Evolutionary conservation across 148 eudicot genomes (phyloP).

Genomic region (Silene latifolia): DNA sequence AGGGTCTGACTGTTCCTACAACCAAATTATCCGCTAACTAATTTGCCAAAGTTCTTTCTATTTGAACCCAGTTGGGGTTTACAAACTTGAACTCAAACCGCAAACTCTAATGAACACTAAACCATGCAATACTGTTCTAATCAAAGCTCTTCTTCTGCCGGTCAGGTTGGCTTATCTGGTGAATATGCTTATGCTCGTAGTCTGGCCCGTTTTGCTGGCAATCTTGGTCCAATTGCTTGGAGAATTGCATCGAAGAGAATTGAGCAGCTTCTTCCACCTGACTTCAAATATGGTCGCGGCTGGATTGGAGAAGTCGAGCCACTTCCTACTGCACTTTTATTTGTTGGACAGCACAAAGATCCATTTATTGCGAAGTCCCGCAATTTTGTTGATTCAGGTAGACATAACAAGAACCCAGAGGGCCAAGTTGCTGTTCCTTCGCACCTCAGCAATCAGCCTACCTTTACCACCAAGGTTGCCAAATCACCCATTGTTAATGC

Average conservation of each 20-base stretch:
- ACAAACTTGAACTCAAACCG: too few species aligned
- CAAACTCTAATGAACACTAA: too few species aligned
- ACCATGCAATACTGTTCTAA: neutral
- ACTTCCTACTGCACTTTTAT: constrained; percentile 55
- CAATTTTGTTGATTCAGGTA: neutral
- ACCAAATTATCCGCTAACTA: neutral
- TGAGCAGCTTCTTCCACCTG: constrained; percentile 67
- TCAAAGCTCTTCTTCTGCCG: constrained; percentile 10
- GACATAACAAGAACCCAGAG: constrained; percentile 25
- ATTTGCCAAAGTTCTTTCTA: neutral
- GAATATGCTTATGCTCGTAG: constrained; percentile 87
- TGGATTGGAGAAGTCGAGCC: constrained; percentile 96
- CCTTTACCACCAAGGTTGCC: constrained; percentile 29
- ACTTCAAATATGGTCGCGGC: constrained; percentile 76
- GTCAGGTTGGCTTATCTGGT: constrained; percentile 75
- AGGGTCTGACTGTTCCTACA: neutral
- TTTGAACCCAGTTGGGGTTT: too few species aligned
- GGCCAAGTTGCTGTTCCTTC: constrained; percentile 24
- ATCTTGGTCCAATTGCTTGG: constrained; percentile 90
- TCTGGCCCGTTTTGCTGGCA: constrained; percentile 82
- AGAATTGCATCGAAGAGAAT: constrained; percentile 68
- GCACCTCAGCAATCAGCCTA: constrained; percentile 33
- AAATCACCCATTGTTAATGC: constrained; percentile 24
- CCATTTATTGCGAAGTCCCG: constrained; percentile 26
- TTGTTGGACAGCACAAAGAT: constrained; percentile 44